Evolutionary conservation across 805 yeast species (phyloP).

Genomic region (Peterozyma xylosa): DNA sequence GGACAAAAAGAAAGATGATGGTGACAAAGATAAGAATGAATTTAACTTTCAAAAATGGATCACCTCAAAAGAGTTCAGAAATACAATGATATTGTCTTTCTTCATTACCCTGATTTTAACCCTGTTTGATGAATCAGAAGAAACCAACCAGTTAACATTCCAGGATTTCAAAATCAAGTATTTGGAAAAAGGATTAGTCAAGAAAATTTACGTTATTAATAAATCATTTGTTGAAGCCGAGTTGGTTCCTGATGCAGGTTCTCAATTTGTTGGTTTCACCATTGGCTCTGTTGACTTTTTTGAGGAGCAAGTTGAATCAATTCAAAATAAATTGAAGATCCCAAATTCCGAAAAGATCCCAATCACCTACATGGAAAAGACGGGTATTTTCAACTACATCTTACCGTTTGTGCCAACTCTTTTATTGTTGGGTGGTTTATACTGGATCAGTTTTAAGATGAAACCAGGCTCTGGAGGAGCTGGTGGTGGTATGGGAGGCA

Average conservation of each 20-base stretch:
- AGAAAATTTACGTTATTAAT: constrained; percentile 68
- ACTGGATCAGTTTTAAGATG: constrained; percentile 57
- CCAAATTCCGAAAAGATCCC: constrained; percentile 67
- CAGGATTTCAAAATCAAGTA: constrained; percentile 80
- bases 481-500: constrained; percentile 75
- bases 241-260: constrained; percentile 19
- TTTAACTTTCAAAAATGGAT: constrained; percentile 9
- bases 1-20: constrained; percentile 4
- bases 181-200: constrained; percentile 72
- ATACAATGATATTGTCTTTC: neutral
- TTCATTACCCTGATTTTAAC: constrained; percentile 1
- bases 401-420: constrained; percentile 84
- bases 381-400: constrained; percentile 53
- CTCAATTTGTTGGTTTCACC: constrained; percentile 42
- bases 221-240: constrained; percentile 67
- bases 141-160: constrained; percentile 56
- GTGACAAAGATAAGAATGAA: constrained; percentile 5
- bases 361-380: constrained; percentile 68
- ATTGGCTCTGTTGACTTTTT: constrained; percentile 88
- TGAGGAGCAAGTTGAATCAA: constrained; percentile 69
- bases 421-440: constrained; percentile 80
- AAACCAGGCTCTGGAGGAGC: constrained; percentile 41
- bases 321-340: constrained; percentile 63
- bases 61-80: constrained; percentile 5
- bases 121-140: constrained; percentile 1